Conservation (phyloP, 1,284 basidiomycete genomes). For the Sporisorium scitamineum region DNA sequence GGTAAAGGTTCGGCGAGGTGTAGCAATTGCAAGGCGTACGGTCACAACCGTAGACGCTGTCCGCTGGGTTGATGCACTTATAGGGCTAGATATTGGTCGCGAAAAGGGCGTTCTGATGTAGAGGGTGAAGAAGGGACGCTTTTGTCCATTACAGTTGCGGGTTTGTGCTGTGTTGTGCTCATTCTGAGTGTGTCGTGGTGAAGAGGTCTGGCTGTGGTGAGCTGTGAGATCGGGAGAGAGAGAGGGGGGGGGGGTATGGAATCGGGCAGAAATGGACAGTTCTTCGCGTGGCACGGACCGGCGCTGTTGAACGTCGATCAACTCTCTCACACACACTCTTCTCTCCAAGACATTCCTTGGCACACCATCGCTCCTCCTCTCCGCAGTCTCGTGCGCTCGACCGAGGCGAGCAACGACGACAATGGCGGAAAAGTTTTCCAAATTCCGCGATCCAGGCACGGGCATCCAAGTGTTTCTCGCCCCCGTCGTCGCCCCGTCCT, state of each 20-base stretch:
- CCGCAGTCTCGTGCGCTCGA: too few relatives aligned
- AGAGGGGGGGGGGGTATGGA: too few relatives aligned
- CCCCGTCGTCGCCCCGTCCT: conserved; percentile 24
- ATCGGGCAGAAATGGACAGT: not conserved
- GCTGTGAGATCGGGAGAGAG: not conserved
- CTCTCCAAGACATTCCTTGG: not conserved
- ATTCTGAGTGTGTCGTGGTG: too few relatives aligned
- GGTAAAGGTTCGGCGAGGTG: conserved; percentile 43
- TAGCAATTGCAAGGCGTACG: conserved; percentile 51
- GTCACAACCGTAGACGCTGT: conserved; percentile 45
- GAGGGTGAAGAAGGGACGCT: not conserved
- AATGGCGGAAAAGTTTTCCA: conserved; percentile 55
- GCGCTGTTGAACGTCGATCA: too few relatives aligned
- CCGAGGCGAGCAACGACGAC: not conserved
- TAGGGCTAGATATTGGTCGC: too few relatives aligned
- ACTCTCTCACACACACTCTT: not conserved
- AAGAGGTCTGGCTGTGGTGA: not conserved
- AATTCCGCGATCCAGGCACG: conserved; percentile 51
- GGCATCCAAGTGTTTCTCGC: conserved; percentile 57
- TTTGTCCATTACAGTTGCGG: too few relatives aligned
- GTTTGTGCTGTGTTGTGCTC: too few relatives aligned
- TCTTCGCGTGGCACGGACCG: conserved; percentile 2
- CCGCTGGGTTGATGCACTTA: conserved; percentile 26
- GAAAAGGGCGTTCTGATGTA: too few relatives aligned
- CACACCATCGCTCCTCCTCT: not conserved